Percentiles rank a stretch among this genome's conserved stretches.
Conservation (phyloP, 257 asterid species). For the Oldenlandia corymbosa region DNA sequence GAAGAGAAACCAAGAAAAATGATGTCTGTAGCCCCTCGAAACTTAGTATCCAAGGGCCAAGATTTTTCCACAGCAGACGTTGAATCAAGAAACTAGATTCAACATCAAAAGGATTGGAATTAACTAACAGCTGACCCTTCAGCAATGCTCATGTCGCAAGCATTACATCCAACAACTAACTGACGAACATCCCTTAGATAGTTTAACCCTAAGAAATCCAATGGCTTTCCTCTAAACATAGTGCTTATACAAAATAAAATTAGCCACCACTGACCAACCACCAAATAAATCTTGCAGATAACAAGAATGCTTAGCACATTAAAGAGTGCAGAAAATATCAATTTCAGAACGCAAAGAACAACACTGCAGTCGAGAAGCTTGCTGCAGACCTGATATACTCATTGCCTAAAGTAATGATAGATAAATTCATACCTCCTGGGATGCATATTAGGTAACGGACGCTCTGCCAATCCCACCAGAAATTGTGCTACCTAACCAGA, state of each 20-base stretch:
- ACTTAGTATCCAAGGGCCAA: no score
- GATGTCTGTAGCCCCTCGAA: no score
- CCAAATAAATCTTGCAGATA: not conserved
- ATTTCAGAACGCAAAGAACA: slow-evolving; percentile 8
- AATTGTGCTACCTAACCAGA: slow-evolving; percentile 76
- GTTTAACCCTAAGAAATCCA: not conserved
- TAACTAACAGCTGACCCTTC: no score
- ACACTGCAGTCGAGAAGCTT: not conserved
- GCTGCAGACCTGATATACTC: no score
- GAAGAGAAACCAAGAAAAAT: no score
- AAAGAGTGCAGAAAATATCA: not conserved
- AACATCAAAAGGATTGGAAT: no score
- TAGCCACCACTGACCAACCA: no score
- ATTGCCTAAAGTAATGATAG: not conserved
- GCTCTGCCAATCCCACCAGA: slow-evolving; percentile 89
- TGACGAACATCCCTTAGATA: no score
- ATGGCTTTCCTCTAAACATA: not conserved
- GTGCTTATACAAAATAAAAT: not conserved
- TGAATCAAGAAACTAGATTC: no score
- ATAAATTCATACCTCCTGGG: slow-evolving; percentile 66
- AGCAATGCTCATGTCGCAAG: no score
- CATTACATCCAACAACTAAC: no score
- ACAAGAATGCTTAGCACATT: not conserved
- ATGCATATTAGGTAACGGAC: slow-evolving; percentile 59
- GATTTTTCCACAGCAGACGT: no score